Percentiles rank a stretch among this genome's conserved stretches.
phyloP scores from a whole-genome alignment of 192 early-diverging fungal species.

The Phlyctochytrium arcticum region DNA sequence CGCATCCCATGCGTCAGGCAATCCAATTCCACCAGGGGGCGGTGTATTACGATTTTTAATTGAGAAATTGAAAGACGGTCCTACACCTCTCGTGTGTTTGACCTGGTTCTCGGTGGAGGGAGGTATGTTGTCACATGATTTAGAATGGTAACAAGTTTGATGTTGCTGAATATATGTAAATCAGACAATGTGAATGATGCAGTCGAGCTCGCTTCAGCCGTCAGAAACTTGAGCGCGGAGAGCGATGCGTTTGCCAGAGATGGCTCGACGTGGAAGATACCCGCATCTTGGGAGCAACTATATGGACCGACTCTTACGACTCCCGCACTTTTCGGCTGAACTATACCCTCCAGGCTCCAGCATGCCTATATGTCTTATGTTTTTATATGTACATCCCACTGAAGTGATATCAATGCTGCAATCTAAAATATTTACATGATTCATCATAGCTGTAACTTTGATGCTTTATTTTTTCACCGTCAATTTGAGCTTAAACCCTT shows the following conservation, averaged over 20 bases:
- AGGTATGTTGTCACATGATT: slow-evolving; percentile 2
- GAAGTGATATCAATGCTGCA: no score
- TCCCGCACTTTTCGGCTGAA: no score
- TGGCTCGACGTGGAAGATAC: slow-evolving; percentile 2
- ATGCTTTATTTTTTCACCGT: no score
- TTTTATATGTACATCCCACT: no score
- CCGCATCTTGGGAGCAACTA: slow-evolving; percentile 3
- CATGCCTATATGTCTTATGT: no score
- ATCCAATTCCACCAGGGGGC: slow-evolving; percentile 7
- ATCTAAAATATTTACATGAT: no score
- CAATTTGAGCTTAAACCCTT: no score
- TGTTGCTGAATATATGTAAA: no score
- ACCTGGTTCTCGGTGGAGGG: slow-evolving; percentile 17
- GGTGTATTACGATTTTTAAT: slow-evolving; percentile 12
- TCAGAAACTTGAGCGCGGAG: not conserved
- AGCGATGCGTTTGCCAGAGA: not conserved
- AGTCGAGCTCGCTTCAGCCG: not conserved
- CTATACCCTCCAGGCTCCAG: no score
- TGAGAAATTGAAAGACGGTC: not conserved
- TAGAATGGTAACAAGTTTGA: no score
- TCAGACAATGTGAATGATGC: not conserved
- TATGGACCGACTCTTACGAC: no score
- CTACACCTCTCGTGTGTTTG: not conserved
- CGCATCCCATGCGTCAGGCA: not conserved
- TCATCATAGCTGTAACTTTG: no score